Evolutionary conservation across 345 rosid genomes (phyloP).

Genomic region (Ceriops decandra): DNA sequence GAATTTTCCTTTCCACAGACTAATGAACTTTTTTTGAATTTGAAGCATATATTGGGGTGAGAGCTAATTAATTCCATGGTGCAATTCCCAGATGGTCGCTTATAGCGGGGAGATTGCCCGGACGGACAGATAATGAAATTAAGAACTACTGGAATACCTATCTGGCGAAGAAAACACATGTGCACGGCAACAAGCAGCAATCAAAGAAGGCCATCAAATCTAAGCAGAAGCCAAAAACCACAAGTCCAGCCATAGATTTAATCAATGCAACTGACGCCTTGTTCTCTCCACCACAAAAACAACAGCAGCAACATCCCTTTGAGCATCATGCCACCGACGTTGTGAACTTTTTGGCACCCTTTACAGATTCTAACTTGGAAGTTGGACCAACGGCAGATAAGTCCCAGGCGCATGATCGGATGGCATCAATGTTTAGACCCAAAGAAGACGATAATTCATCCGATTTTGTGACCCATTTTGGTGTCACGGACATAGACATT

Average conservation of each 20-base stretch:
- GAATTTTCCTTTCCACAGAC: background rate
- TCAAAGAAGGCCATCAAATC: background rate
- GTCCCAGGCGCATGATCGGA: background rate
- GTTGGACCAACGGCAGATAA: background rate
- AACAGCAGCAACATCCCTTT: too few species aligned
- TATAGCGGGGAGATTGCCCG: constrained; percentile 37
- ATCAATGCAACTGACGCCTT: background rate
- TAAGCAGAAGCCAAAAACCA: background rate
- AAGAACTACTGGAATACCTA: constrained; percentile 34
- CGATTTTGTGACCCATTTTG: background rate
- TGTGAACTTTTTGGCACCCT: too few species aligned
- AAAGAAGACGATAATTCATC: constrained; percentile 5
- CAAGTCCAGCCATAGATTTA: background rate
- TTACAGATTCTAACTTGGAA: background rate
- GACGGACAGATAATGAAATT: constrained; percentile 41
- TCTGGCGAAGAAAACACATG: constrained; percentile 8
- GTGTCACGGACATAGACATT: background rate
- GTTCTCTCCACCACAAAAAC: too few species aligned
- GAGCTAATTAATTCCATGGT: background rate
- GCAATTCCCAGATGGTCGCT: constrained; percentile 24
- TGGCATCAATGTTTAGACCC: background rate
- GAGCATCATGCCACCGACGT: too few species aligned
- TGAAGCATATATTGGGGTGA: background rate
- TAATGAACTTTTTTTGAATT: background rate
- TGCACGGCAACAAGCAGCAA: constrained; percentile 7